Evolutionary conservation across 192 early-diverging fungal species (phyloP), one percentile per base, ranked within the genome.

Genomic region (Umbelopsis sp.): DNA sequence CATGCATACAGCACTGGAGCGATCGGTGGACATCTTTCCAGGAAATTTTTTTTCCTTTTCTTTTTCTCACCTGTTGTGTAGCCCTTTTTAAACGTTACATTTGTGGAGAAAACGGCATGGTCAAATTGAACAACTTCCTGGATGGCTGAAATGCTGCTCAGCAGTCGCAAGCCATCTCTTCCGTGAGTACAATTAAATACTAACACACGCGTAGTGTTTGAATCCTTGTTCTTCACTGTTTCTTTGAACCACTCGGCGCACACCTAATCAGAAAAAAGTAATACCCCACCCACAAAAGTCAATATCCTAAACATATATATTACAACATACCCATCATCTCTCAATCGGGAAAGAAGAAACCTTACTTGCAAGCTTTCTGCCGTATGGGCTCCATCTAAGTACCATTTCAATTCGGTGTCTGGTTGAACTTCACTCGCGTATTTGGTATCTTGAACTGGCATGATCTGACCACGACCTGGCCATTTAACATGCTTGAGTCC

Each of bases 341-440:
- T 41, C 45, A 32, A 49, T 45, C 53, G 16, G 26, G 66, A 67
- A 32, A 31, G 17, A 29, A 20, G 25, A 50, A 51, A 45, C 25
- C 65, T 32, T 70, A 88, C 87, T 38, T 84, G 80, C 45, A 96
- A 85, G 74, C 93, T 95, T 77, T 99, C 97, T 8, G 81, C 74
- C 0, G 97, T 99, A 74, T 99, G 97, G 1, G 97, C 97, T 36
- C 97, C 97, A 79, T 99, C 97, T 56, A 97, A 81, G 78, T 87
- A 91, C 91, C 93, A 98, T 1, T 65, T 85, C 2, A 91, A 74
- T 4, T 81, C 72, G 12, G 20, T 34, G 24, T 41, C 29, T 24
- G 47, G 34, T 9, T 45, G 16, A 21, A 38, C 47, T 16, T 68
- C 29, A 25, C 54, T 38, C 2, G 70, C 73, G 45, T 77, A 77